Evolutionary conservation across 305 asterid species (phyloP).

Genomic region (Withania somnifera): DNA sequence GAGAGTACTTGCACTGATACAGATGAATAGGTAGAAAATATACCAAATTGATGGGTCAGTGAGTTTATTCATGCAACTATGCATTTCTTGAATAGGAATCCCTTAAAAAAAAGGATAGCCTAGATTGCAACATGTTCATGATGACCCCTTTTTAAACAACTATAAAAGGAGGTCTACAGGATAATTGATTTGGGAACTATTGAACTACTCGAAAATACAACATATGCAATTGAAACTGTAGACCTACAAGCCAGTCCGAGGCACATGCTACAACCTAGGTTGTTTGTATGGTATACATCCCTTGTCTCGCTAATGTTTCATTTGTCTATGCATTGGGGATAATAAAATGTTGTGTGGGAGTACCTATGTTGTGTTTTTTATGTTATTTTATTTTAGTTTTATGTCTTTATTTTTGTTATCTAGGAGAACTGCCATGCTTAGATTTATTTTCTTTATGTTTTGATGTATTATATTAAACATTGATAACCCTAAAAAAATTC

Average conservation of each 20-base stretch:
- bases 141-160: not conserved
- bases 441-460: too few relatives aligned
- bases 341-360: too few relatives aligned
- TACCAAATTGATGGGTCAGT: not conserved
- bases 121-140: not conserved
- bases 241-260: not conserved
- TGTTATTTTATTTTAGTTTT: too few relatives aligned
- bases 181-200: not conserved
- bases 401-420: too few relatives aligned
- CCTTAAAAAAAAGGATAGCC: not conserved
- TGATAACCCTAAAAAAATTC: too few relatives aligned
- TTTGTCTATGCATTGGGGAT: too few relatives aligned
- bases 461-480: too few relatives aligned
- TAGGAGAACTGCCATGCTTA: too few relatives aligned
- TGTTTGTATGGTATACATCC: too few relatives aligned
- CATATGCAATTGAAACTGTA: not conserved
- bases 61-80: not conserved
- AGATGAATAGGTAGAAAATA: not conserved
- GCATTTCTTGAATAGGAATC: not conserved
- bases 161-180: not conserved
- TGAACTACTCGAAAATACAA: not conserved
- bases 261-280: too few relatives aligned
- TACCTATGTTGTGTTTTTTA: too few relatives aligned
- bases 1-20: not conserved
- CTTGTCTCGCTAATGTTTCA: too few relatives aligned